Conservation (phyloP, 208 protist genomes). For the Trypanosomatidae sp. region DNA sequence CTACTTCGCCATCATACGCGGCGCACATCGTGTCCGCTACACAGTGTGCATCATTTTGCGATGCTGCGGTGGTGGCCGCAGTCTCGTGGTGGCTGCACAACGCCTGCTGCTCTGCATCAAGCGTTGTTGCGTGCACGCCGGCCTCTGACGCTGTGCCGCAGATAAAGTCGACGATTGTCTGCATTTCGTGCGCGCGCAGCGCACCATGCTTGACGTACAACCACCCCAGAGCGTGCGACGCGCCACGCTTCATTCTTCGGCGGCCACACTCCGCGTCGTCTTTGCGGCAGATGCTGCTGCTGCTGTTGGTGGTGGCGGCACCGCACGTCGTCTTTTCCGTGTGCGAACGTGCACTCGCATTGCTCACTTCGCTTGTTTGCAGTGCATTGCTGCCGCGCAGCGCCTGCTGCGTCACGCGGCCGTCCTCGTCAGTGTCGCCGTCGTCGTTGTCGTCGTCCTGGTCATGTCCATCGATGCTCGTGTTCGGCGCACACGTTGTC, state of each 20-base stretch:
- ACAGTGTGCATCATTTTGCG: not conserved
- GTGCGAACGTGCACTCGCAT: too few relatives aligned
- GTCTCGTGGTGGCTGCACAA: not conserved
- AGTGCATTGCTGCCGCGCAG: too few relatives aligned
- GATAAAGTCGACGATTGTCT: constrained; percentile 30
- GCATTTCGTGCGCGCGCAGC: constrained; percentile 43
- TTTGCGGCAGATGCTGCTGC: too few relatives aligned
- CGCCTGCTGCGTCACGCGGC: not conserved
- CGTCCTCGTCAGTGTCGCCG: not conserved
- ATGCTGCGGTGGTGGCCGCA: not conserved
- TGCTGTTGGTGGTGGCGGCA: too few relatives aligned
- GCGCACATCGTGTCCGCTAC: too few relatives aligned
- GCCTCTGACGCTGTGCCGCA: constrained; percentile 15
- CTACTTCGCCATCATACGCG: constrained; percentile 26
- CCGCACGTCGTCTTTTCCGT: too few relatives aligned
- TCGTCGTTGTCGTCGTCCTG: not conserved
- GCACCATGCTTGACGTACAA: constrained; percentile 70
- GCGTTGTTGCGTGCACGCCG: constrained; percentile 5
- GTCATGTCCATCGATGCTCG: not conserved
- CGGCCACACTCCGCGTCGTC: too few relatives aligned
- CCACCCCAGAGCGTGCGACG: constrained; percentile 59
- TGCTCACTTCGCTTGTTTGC: too few relatives aligned
- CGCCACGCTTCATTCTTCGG: constrained; percentile 73
- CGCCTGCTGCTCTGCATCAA: constrained; percentile 11
- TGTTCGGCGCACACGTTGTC: too few relatives aligned